Base-by-base conservation (phyloP, 2,329 filamentous ascomycete species). In the Akanthomyces uredinophilus region DNA sequence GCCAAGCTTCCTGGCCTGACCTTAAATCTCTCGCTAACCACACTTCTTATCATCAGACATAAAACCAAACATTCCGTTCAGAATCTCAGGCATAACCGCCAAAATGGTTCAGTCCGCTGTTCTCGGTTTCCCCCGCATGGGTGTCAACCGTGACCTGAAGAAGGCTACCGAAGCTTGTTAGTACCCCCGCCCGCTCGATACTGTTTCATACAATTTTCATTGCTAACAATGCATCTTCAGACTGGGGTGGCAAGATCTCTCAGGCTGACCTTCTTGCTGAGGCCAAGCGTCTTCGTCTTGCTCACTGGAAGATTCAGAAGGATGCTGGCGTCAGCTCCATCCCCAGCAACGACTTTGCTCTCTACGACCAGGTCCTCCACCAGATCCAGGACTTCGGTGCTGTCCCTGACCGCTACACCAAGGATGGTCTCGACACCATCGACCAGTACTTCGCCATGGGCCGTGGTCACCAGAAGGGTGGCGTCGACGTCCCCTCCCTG, bases 371-470 rank as follows among this genome's bases (percentile, higher is more conserved):
- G 77, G 91, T 98, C 73, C 88, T 98, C 67, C 89, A 92, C 81
- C 94, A 98, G 84, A 98, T 97, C 78, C 93, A 97, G 84, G 89
- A 96, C 79, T 97, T 97, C 78, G 92, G 91, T 78, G 91, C 91
- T 71, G 87, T 93, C 68, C 95, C 95, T 71, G 91, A 96, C 81
- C 89, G 93, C 72, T 99, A 99, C 83, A 90, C 89, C 77, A 91
- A 90, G 82, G 87, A 95, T 81, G 89, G 88, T 72, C 91, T 99
- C 69, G 82, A 94, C 79, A 80, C 86, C 68, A 83, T 99, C 77
- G 95, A 99, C 82, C 89, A 96, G 83, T 98, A 97, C 88, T 99
- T 99, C 75, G 95, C 95, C 80, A 96, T 99, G 92, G 95, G 95
- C 74, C 91, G 95, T 88, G 95, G 95, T 76, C 93, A 96, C 82